A percentile compares a stretch with the other conserved stretches of the same genome.
phyloP scores from a whole-genome alignment of 2,329 filamentous ascomycete genomes.

The Claviceps sp. region DNA sequence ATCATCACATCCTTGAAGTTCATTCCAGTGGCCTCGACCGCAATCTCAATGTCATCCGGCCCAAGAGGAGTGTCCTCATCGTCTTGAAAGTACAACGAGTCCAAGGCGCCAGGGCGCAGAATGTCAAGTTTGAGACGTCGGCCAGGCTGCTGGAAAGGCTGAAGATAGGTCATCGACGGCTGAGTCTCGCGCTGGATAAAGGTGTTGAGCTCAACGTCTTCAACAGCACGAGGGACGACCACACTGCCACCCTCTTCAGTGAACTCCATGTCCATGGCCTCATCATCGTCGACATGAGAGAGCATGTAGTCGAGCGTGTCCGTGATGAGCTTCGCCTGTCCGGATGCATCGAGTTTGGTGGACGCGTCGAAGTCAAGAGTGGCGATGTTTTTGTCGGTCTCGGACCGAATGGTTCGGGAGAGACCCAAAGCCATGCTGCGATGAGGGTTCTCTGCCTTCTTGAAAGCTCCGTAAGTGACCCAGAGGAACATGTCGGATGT shows the following conservation, averaged over 20 bases:
- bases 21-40: conserved; percentile 28
- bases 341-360: conserved; percentile 8
- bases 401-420: conserved; percentile 31
- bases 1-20: conserved; percentile 34
- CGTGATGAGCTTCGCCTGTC: not conserved
- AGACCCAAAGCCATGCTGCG: conserved; percentile 32
- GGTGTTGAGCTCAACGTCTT: conserved; percentile 14
- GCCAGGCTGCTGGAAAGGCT: conserved; percentile 24
- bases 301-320: not conserved
- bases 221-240: conserved; percentile 16
- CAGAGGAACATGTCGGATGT: conserved; percentile 22
- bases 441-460: conserved; percentile 21
- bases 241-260: conserved; percentile 15
- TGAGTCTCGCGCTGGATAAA: conserved; percentile 15
- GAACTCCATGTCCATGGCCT: conserved; percentile 17
- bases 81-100: conserved; percentile 28
- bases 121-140: conserved; percentile 25
- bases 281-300: not conserved
- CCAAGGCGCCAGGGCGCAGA: conserved; percentile 23
- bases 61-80: conserved; percentile 15
- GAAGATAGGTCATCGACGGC: conserved; percentile 14
- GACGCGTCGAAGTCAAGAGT: conserved; percentile 30
- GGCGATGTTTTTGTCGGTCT: conserved; percentile 29
- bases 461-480: conserved; percentile 27
- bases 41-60: conserved; percentile 27